A percentile compares a stretch with the other conserved stretches of the same genome.
These are phyloP conservation scores for Stemphylium beticola DNA, from an alignment of 2,329 filamentous ascomycete species.

Conservation along the genomic window DNA sequence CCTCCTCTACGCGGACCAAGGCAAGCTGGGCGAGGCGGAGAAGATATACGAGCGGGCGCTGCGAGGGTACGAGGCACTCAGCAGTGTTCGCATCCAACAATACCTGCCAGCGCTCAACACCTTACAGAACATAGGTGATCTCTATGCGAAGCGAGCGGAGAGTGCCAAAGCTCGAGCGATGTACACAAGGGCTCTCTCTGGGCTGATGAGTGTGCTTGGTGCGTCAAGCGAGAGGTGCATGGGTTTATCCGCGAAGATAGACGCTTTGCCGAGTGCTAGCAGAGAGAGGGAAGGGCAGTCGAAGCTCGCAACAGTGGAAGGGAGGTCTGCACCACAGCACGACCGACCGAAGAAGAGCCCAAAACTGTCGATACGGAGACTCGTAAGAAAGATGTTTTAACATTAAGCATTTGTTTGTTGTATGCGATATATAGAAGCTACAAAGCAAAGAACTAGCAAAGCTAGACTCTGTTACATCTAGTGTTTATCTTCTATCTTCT, in stretches of 20 bases:
- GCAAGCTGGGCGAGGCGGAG: too few relatives aligned
- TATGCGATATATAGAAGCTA: not conserved
- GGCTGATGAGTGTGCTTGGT: not conserved
- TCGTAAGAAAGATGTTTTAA: not conserved
- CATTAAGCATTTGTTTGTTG: not conserved
- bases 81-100: not conserved
- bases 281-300: not conserved
- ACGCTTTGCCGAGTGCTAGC: not conserved
- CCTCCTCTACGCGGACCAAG: too few relatives aligned
- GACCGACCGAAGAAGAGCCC: not conserved
- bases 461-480: not conserved
- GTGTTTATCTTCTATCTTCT: not conserved
- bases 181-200: conserved; percentile 12
- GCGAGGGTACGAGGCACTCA: too few relatives aligned
- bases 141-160: conserved; percentile 11
- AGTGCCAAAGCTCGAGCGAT: conserved; percentile 7
- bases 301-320: not conserved
- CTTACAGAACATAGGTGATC: conserved; percentile 6
- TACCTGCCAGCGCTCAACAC: conserved; percentile 15
- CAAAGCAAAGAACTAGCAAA: not conserved
- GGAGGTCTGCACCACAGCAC: not conserved
- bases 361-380: not conserved
- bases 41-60: too few relatives aligned
- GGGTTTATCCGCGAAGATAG: not conserved
- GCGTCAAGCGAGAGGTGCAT: not conserved